A percentile compares a stretch with the other conserved stretches of the same genome.
Evolutionary conservation across 2,329 filamentous ascomycete genomes (phyloP).

Genomic region (Aureobasidium uvarum): DNA sequence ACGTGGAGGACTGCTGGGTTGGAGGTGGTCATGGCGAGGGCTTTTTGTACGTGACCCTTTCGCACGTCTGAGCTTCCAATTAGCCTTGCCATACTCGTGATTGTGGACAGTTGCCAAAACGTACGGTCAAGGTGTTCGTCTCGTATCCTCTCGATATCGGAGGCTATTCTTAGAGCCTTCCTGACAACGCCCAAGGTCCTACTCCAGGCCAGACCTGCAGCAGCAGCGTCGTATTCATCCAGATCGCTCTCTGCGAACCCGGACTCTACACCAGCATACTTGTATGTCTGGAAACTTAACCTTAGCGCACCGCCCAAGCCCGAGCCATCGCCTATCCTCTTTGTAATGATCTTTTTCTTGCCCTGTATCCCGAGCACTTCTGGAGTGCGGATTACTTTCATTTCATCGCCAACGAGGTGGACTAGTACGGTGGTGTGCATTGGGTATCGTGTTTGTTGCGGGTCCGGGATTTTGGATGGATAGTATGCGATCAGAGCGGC

Average conservation of each 20-base stretch:
- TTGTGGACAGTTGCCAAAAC: not conserved
- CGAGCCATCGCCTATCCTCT: slow-evolving; percentile 52
- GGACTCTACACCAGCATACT: slow-evolving; percentile 55
- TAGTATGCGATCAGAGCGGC: slow-evolving; percentile 64
- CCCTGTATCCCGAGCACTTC: slow-evolving; percentile 55
- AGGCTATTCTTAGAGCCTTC: slow-evolving; percentile 56
- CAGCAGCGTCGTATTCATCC: slow-evolving; percentile 64
- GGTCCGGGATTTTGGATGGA: slow-evolving; percentile 57
- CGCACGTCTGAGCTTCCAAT: slow-evolving; percentile 30
- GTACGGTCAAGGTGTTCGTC: slow-evolving; percentile 38
- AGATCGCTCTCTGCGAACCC: slow-evolving; percentile 72
- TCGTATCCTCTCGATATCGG: slow-evolving; percentile 47
- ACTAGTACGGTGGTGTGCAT: slow-evolving; percentile 52
- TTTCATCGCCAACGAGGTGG: slow-evolving; percentile 53
- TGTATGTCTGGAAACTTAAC: slow-evolving; percentile 46
- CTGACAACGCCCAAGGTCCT: slow-evolving; percentile 60
- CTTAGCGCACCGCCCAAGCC: slow-evolving; percentile 50
- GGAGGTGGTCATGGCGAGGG: slow-evolving; percentile 41
- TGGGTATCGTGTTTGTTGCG: slow-evolving; percentile 47
- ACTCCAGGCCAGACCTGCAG: slow-evolving; percentile 66
- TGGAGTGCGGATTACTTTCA: slow-evolving; percentile 51
- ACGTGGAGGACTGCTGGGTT: slow-evolving; percentile 46
- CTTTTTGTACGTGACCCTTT: slow-evolving; percentile 39
- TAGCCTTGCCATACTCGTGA: not conserved
- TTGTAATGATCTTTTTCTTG: slow-evolving; percentile 50